Percentiles rank a stretch among this genome's conserved stretches.
These are phyloP conservation scores for Globisporangium heterothallicum DNA, from an alignment of 352 stramenopile species.

Conservation along the genomic window DNA sequence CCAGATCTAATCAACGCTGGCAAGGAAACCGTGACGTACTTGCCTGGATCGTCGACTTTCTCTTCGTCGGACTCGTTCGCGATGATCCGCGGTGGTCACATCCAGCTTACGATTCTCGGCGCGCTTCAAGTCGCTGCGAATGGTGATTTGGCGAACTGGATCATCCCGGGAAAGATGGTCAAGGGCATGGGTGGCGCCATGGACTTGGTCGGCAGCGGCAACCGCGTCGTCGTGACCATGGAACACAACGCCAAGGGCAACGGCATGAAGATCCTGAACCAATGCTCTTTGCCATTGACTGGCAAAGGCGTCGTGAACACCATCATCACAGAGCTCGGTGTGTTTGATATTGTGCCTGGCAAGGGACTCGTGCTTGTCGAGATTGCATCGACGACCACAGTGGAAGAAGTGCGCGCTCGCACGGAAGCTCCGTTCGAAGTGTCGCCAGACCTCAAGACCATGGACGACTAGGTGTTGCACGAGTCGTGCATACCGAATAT, in stretches of 20 bases:
- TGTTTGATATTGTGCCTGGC: constrained; percentile 62
- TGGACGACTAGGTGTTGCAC: constrained; percentile 30
- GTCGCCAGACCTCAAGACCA: constrained; percentile 44
- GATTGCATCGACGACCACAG: constrained; percentile 71
- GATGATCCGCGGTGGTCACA: constrained; percentile 96
- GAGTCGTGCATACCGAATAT: too few relatives aligned
- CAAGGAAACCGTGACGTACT: constrained; percentile 95
- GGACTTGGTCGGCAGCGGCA: constrained; percentile 93
- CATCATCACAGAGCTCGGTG: constrained; percentile 91
- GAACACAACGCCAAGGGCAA: constrained; percentile 95
- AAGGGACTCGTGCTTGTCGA: constrained; percentile 87
- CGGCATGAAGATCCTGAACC: constrained; percentile 92
- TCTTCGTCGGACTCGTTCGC: constrained; percentile 92
- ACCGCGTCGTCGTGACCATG: constrained; percentile 96
- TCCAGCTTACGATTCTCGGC: constrained; percentile 95
- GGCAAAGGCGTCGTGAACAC: constrained; percentile 92
- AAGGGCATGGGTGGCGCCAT: constrained; percentile 98
- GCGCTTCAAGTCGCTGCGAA: constrained; percentile 91
- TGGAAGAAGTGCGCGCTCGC: constrained; percentile 75
- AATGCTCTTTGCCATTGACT: constrained; percentile 92
- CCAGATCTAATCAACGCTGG: constrained; percentile 96
- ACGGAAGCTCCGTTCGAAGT: constrained; percentile 82
- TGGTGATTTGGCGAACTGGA: constrained; percentile 95
- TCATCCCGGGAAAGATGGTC: constrained; percentile 94
- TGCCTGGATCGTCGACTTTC: constrained; percentile 92